Evolutionary conservation across 2,329 filamentous ascomycete genomes (phyloP).

Genomic region (Aspergillus sp.): DNA sequence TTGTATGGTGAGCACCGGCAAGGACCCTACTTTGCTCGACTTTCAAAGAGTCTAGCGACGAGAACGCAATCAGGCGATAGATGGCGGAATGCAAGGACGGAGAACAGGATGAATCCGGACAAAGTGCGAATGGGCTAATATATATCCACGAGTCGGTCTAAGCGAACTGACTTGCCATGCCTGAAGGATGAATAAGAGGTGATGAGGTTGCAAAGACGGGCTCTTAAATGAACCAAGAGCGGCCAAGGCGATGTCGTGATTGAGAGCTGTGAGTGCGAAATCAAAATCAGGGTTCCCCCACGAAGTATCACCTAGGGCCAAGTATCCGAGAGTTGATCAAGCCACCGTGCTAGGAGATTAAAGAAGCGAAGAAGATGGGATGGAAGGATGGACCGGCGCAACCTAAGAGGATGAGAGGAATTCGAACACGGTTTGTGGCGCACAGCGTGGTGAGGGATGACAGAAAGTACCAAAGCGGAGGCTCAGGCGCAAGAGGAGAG

Average conservation of each 20-base stretch:
- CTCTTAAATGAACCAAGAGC: slow-evolving; percentile 23
- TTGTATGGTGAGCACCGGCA: slow-evolving; percentile 3
- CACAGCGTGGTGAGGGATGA: slow-evolving; percentile 2
- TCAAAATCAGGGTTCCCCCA: slow-evolving; percentile 19
- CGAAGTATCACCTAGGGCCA: slow-evolving; percentile 12
- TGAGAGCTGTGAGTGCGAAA: slow-evolving; percentile 27
- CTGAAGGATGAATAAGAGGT: slow-evolving; percentile 17
- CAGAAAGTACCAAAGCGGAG: slow-evolving; percentile 11
- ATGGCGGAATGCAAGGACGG: not conserved
- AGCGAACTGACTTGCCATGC: slow-evolving; percentile 19
- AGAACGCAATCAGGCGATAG: not conserved
- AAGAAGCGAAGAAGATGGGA: not conserved
- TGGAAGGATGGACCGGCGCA: not conserved
- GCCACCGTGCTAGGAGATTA: not conserved
- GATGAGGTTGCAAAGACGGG: slow-evolving; percentile 14
- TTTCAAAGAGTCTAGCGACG: slow-evolving; percentile 1
- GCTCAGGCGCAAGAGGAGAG: slow-evolving; percentile 16
- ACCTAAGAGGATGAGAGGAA: not conserved
- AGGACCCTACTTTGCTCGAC: not conserved
- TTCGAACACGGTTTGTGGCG: slow-evolving; percentile 9
- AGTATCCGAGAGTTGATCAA: slow-evolving; percentile 10
- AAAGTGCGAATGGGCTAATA: not conserved
- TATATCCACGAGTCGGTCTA: slow-evolving; percentile 8
- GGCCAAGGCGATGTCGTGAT: slow-evolving; percentile 38
- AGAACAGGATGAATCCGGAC: not conserved